A percentile compares a stretch with the other conserved stretches of the same genome.
phyloP scores from a whole-genome alignment of 345 rosid genomes.

The Pugionium dolabratum region DNA sequence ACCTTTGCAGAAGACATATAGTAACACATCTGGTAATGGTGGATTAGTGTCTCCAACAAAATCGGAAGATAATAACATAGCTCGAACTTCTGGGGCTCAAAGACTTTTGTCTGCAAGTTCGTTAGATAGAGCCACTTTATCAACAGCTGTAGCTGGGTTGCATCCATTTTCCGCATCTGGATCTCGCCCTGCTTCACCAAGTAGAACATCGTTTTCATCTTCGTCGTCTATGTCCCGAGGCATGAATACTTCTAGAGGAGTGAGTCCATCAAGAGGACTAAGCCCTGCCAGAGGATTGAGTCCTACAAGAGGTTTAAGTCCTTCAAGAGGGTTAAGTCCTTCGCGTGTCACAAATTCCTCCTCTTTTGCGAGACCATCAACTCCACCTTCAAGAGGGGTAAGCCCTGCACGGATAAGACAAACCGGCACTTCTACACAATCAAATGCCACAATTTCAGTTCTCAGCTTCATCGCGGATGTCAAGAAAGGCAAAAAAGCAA shows the following conservation, averaged over 20 bases:
- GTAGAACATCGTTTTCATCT: constrained; percentile 49
- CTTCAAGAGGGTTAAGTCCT: constrained; percentile 62
- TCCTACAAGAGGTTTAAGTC: constrained; percentile 72
- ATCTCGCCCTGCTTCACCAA: constrained; percentile 73
- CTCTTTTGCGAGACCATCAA: constrained; percentile 58
- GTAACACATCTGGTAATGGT: constrained; percentile 54
- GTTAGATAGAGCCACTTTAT: constrained; percentile 51
- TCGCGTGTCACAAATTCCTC: constrained; percentile 40
- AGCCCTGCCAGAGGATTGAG: constrained; percentile 74
- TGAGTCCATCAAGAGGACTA: constrained; percentile 53
- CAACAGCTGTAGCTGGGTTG: constrained; percentile 52
- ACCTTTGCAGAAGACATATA: constrained; percentile 58
- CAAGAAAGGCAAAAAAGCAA: constrained; percentile 70
- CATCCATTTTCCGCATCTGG: constrained; percentile 51
- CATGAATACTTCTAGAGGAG: constrained; percentile 48
- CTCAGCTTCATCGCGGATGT: constrained; percentile 88
- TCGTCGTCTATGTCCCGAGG: constrained; percentile 52
- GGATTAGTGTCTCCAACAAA: constrained; percentile 48
- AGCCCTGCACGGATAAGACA: constrained; percentile 83
- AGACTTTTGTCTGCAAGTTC: constrained; percentile 52
- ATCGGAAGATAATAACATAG: constrained; percentile 51
- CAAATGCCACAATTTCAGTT: constrained; percentile 65
- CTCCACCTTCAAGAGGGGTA: constrained; percentile 72
- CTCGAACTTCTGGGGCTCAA: constrained; percentile 42
- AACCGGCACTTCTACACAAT: constrained; percentile 52